Evolutionary conservation across 1,284 basidiomycete species (phyloP).

Genomic region (Polyporus tsugae): DNA sequence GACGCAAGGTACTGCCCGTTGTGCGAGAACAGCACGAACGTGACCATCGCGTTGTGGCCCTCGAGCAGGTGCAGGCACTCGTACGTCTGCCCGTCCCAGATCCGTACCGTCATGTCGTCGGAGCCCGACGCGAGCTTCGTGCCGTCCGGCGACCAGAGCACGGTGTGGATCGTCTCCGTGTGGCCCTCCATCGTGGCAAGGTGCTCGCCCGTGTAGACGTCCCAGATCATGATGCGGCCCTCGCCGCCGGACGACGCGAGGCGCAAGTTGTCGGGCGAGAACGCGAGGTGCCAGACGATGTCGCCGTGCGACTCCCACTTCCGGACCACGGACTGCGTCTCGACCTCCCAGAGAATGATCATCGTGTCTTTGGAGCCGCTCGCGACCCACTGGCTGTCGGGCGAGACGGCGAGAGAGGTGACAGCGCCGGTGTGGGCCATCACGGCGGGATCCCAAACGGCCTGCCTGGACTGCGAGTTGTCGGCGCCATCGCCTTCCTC

Average conservation of each 20-base stretch:
- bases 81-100: neutral
- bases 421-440: slow-evolving; percentile 22
- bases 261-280: slow-evolving; percentile 35
- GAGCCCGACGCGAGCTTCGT: slow-evolving; percentile 37
- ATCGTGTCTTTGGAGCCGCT: slow-evolving; percentile 33
- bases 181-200: slow-evolving; percentile 28
- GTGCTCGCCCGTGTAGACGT: slow-evolving; percentile 20
- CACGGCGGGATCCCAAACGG: slow-evolving; percentile 2
- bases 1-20: slow-evolving; percentile 31
- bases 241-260: slow-evolving; percentile 36
- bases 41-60: slow-evolving; percentile 33
- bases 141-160: slow-evolving; percentile 38
- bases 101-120: slow-evolving; percentile 32
- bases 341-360: slow-evolving; percentile 27
- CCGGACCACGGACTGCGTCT: slow-evolving; percentile 12
- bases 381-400: slow-evolving; percentile 29
- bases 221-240: slow-evolving; percentile 31
- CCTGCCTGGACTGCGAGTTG: neutral
- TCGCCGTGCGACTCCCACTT: slow-evolving; percentile 23
- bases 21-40: slow-evolving; percentile 35
- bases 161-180: slow-evolving; percentile 24
- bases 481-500: neutral
- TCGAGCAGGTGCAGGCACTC: slow-evolving; percentile 15
- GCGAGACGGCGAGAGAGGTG: slow-evolving; percentile 30
- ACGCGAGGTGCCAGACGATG: slow-evolving; percentile 30